phyloP scores from a whole-genome alignment of 208 protist genomes.

The Porcisia deanei region DNA sequence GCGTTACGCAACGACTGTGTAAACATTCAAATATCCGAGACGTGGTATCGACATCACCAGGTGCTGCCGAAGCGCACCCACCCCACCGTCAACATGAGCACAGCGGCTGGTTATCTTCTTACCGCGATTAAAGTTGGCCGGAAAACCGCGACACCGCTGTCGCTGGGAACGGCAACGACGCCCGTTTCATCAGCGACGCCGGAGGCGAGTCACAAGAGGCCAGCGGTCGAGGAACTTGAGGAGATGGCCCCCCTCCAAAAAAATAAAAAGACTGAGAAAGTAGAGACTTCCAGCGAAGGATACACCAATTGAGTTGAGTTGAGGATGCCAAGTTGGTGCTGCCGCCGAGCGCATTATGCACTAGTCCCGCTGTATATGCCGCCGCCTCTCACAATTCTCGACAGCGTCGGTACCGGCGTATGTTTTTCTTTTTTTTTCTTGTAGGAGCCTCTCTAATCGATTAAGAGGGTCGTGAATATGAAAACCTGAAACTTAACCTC shows the following conservation, averaged over 20 bases:
- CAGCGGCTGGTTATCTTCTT: slow-evolving; percentile 89
- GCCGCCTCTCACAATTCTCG: background rate
- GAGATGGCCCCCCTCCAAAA: background rate
- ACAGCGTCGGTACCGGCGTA: background rate
- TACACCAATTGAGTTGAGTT: background rate
- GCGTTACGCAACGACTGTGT: slow-evolving; percentile 70
- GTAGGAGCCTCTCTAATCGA: background rate
- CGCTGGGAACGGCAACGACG: background rate
- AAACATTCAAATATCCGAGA: slow-evolving; percentile 90
- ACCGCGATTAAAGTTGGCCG: slow-evolving; percentile 82
- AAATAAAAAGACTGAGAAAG: background rate
- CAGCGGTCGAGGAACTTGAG: background rate
- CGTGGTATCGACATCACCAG: slow-evolving; percentile 94
- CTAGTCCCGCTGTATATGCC: background rate
- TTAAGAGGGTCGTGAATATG: background rate
- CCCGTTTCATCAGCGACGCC: background rate
- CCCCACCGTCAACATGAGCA: slow-evolving; percentile 93
- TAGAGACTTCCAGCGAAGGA: background rate
- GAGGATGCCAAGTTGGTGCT: background rate
- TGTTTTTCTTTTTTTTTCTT: background rate
- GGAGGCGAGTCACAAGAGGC: slow-evolving; percentile 5
- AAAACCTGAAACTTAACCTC: background rate
- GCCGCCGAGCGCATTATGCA: background rate
- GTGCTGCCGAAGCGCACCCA: slow-evolving; percentile 93
- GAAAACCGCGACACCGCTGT: slow-evolving; percentile 27